phyloP scores from a whole-genome alignment of 345 rosid species.

The Microthlaspi erraticum region DNA sequence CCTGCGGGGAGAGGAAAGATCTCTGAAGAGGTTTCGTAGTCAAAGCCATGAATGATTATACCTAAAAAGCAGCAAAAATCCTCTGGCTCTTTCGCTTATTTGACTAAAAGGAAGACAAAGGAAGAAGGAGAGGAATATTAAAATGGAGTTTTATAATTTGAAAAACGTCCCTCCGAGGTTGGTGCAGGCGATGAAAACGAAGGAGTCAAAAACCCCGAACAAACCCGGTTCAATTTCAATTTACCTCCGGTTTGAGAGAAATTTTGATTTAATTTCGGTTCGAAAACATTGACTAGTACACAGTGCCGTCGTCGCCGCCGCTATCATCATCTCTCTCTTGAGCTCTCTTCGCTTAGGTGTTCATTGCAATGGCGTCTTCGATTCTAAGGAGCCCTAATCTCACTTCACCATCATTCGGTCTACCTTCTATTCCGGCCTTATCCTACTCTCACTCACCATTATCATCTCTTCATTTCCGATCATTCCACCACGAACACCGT shows the following conservation, averaged over 20 bases:
- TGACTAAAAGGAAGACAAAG: neutral
- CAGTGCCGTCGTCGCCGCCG: slow-evolving; percentile 6
- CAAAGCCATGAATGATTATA: slow-evolving; percentile 57
- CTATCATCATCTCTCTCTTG: neutral
- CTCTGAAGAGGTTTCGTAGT: slow-evolving; percentile 50
- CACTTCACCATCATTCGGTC: slow-evolving; percentile 1
- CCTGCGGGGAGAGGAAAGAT: slow-evolving; percentile 42
- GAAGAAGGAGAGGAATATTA: neutral
- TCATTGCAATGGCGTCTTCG: slow-evolving; percentile 33
- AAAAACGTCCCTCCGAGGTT: slow-evolving; percentile 36
- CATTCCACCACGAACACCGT: slow-evolving; percentile 20
- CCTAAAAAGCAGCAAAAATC: neutral
- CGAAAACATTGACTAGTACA: neutral
- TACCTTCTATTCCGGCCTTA: slow-evolving; percentile 1
- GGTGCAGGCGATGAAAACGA: slow-evolving; percentile 46
- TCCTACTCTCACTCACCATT: slow-evolving; percentile 18
- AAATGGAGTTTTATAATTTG: slow-evolving; percentile 31
- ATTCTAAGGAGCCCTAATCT: slow-evolving; percentile 23
- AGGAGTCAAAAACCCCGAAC: slow-evolving; percentile 18
- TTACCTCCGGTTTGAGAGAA: slow-evolving; percentile 1
- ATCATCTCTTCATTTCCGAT: slow-evolving; percentile 24
- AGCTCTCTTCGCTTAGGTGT: neutral
- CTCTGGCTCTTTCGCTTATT: slow-evolving; percentile 3
- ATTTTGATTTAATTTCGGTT: neutral
- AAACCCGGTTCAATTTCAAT: slow-evolving; percentile 13